These are phyloP conservation scores for Heterobasidion irregulare DNA, from an alignment of 1,284 basidiomycete species.

Conservation along the genomic window DNA sequence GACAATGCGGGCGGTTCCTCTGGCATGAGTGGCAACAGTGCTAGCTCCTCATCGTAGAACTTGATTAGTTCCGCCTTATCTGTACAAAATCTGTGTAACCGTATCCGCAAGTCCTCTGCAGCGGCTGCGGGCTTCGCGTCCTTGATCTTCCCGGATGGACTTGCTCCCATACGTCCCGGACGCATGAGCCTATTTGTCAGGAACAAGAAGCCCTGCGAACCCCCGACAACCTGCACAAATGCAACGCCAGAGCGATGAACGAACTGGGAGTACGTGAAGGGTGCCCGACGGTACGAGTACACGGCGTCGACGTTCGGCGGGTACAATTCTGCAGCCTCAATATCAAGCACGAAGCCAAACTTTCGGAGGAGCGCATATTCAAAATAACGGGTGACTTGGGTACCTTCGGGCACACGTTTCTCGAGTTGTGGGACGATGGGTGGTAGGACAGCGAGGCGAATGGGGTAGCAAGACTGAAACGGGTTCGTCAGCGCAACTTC, in stretches of 20 bases:
- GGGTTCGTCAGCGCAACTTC: slow-evolving; percentile 78
- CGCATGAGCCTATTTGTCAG: slow-evolving; percentile 80
- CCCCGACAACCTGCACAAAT: slow-evolving; percentile 82
- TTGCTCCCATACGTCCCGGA: slow-evolving; percentile 48
- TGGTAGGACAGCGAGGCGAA: slow-evolving; percentile 65
- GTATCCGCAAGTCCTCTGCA: slow-evolving; percentile 53
- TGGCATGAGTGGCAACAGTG: slow-evolving; percentile 33
- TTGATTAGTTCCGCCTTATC: slow-evolving; percentile 40
- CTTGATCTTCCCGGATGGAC: slow-evolving; percentile 31
- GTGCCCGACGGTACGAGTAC: slow-evolving; percentile 79
- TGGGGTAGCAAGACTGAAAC: slow-evolving; percentile 83
- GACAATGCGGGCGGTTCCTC: slow-evolving; percentile 59
- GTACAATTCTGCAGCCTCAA: slow-evolving; percentile 74
- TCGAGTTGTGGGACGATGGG: slow-evolving; percentile 67
- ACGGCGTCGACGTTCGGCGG: slow-evolving; percentile 76
- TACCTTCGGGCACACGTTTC: slow-evolving; percentile 56
- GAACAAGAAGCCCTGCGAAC: slow-evolving; percentile 74
- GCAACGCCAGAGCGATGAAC: slow-evolving; percentile 83
- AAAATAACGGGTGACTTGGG: slow-evolving; percentile 63
- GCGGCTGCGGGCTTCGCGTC: slow-evolving; percentile 33
- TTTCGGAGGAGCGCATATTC: slow-evolving; percentile 73
- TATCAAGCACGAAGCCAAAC: slow-evolving; percentile 82
- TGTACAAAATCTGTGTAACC: slow-evolving; percentile 61
- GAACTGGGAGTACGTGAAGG: slow-evolving; percentile 81
- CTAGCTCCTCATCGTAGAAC: slow-evolving; percentile 72